A percentile compares a stretch with the other conserved stretches of the same genome.
These are phyloP conservation scores for Primulina tabacum DNA, from an alignment of 257 asterid species.

Conservation along the genomic window DNA sequence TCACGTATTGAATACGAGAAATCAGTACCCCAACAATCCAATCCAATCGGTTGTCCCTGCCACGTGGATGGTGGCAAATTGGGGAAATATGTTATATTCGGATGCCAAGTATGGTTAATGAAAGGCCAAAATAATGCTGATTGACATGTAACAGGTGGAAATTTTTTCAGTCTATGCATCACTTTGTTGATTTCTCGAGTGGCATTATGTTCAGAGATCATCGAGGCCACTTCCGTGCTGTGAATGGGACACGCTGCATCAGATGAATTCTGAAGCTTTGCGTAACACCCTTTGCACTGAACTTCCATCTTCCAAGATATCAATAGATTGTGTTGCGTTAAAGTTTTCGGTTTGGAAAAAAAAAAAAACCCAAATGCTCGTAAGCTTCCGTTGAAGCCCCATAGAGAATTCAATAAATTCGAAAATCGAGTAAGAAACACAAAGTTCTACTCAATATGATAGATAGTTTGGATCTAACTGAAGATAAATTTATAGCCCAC, in stretches of 20 bases:
- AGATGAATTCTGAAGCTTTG: too few species aligned
- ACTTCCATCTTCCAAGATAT: too few species aligned
- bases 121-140: constrained; percentile 42
- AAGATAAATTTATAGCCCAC: constrained; percentile 33
- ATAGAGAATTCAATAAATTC: constrained; percentile 9
- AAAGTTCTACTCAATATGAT: constrained; percentile 1
- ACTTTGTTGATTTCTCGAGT: background rate
- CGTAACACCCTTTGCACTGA: too few species aligned
- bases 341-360: too few species aligned
- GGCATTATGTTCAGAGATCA: constrained; percentile 1
- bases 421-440: background rate
- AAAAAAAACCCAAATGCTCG: background rate
- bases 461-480: background rate
- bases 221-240: too few species aligned
- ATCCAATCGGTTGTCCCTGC: background rate
- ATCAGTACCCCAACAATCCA: too few species aligned
- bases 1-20: too few species aligned
- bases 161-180: constrained; percentile 19
- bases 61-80: constrained; percentile 20
- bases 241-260: too few species aligned
- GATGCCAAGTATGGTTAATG: constrained; percentile 26
- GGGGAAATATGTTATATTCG: constrained; percentile 20
- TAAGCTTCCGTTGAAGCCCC: constrained; percentile 28
- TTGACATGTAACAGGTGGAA: constrained; percentile 46
- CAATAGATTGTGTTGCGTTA: too few species aligned